These are phyloP conservation scores for Trypanosomatidae sp. DNA, from an alignment of 208 protist genomes.

Conservation along the genomic window DNA sequence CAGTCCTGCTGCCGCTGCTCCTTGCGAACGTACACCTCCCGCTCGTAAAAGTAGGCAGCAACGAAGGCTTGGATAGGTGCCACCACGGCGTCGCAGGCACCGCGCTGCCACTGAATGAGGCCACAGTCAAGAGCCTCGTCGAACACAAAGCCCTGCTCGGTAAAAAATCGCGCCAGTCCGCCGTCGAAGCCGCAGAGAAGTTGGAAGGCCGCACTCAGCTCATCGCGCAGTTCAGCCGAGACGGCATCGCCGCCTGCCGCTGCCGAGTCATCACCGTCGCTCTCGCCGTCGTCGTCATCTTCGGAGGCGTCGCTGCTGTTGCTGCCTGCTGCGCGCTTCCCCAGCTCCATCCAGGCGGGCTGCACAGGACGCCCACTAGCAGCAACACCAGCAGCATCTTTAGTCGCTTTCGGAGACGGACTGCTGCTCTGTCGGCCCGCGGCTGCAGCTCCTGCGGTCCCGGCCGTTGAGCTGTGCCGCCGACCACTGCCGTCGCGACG, in stretches of 20 bases:
- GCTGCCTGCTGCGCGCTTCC: too few relatives aligned
- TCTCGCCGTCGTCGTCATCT: not conserved
- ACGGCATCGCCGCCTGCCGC: constrained; percentile 5
- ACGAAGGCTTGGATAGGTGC: constrained; percentile 72
- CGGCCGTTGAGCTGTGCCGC: not conserved
- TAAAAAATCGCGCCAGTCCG: constrained; percentile 27
- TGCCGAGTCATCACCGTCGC: not conserved
- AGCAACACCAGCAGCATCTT: too few relatives aligned
- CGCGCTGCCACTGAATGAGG: constrained; percentile 60
- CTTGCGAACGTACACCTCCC: constrained; percentile 46
- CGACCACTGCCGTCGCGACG: too few relatives aligned
- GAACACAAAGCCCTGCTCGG: constrained; percentile 76
- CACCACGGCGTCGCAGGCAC: constrained; percentile 57
- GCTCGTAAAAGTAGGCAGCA: constrained; percentile 61
- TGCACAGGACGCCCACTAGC: too few relatives aligned
- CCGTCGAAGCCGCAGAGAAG: constrained; percentile 42
- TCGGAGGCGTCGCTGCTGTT: not conserved
- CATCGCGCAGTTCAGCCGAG: constrained; percentile 23
- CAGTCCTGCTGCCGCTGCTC: constrained; percentile 53
- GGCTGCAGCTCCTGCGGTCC: not conserved
- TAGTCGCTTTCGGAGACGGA: too few relatives aligned
- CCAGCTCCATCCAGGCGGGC: too few relatives aligned
- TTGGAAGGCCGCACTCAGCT: constrained; percentile 36
- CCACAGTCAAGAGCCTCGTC: constrained; percentile 55
- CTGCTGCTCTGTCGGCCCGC: too few relatives aligned